Evolutionary conservation across 164 flowering plant species (phyloP).

Genomic region (Kingdonia uniflora): DNA sequence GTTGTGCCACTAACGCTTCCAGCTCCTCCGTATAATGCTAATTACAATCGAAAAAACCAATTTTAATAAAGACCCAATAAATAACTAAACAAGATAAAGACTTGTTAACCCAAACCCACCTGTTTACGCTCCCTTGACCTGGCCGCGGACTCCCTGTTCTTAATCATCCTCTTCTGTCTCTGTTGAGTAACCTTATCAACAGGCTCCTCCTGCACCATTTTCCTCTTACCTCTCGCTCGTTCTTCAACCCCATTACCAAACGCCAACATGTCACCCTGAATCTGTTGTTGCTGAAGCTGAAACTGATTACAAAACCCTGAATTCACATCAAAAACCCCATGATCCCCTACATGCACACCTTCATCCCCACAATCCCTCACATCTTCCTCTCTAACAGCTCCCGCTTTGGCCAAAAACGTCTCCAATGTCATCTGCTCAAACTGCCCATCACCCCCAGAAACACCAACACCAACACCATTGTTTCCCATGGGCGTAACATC

Average conservation of each 20-base stretch:
- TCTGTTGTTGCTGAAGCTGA: constrained; percentile 14
- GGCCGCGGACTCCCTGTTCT: neutral
- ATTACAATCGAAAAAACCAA: constrained; percentile 2
- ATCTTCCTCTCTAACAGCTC: constrained; percentile 33
- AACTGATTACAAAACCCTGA: no score
- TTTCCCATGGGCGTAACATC: no score
- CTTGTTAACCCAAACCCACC: no score
- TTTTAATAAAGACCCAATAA: no score
- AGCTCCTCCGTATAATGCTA: constrained; percentile 74
- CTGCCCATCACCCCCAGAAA: constrained; percentile 5
- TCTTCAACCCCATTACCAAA: constrained; percentile 30
- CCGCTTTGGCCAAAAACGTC: constrained; percentile 53
- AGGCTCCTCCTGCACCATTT: constrained; percentile 34
- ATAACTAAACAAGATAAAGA: no score
- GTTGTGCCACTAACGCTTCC: constrained; percentile 45
- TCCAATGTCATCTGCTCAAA: constrained; percentile 53
- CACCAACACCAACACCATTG: no score
- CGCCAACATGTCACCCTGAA: constrained; percentile 2
- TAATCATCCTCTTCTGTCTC: constrained; percentile 1
- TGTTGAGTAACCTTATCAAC: constrained; percentile 48
- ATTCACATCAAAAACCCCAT: no score
- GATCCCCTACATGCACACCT: no score
- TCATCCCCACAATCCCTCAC: constrained; percentile 10
- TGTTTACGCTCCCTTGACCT: constrained; percentile 62
- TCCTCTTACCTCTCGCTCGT: constrained; percentile 18